Base-by-base conservation (phyloP, 306 rosid genomes). In the Inga leiocalycina region DNA sequence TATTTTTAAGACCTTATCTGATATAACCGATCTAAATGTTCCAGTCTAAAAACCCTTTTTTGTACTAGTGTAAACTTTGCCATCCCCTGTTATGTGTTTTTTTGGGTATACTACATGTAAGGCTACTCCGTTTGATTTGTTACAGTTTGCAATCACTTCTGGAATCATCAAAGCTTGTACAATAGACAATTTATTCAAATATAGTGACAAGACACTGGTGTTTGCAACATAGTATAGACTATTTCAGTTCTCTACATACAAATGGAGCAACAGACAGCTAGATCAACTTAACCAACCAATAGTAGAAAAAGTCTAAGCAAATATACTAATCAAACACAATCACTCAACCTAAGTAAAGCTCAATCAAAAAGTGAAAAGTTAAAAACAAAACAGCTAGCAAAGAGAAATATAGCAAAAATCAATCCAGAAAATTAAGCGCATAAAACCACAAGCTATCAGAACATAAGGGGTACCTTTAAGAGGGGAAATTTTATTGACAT, bases 151-250 rank as follows among this genome's bases (percentile, higher is more conserved):
- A 77, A 62, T 95, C 79, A 88, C 98, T 52, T 87, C 96, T 45
- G 94, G 89, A 81, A 87, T 92, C 83, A 91, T 95, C 77, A 90
- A 95, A 72, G 83, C 90, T 83, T 92, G 98, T 90, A 93, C 98
- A 65, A 88, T 91, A 94, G 74, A 82, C 82, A 95, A 68, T 82
- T 90, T 95, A 84, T 95, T 95, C 94, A 87, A 93, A 87, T 93
- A 92, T 79, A 93, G 98, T 78, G 97, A 95, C 61, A 95, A 92
- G 91, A 88, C 98, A 14, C 79, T 95, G 91, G 98, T 95, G 91
- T 93, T 27, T 75, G 67, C 10, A 48, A 24, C 44, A 19, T 44
- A 34, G 14, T 77, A 79, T 62, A 61, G 76, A 76, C 61, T 75
- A 27, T 62, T 62, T 62, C 68, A 62, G 37, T 27, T 62, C 68